Percentiles rank a stretch among this genome's conserved stretches.
phyloP scores from a whole-genome alignment of 2,329 filamentous ascomycete species.

The Aspergillus terreus region DNA sequence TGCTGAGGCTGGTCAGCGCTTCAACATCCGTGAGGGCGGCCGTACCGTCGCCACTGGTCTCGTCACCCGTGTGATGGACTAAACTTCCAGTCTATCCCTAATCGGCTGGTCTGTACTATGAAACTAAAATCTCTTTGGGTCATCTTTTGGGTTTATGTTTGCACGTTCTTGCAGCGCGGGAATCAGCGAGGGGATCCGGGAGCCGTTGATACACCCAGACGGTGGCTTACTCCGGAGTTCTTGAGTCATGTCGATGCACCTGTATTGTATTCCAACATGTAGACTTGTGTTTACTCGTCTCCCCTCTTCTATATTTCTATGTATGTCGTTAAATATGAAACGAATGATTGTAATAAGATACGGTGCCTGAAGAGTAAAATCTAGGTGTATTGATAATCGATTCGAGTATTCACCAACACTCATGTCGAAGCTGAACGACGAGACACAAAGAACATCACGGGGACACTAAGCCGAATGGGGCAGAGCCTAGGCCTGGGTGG shows the following conservation, averaged over 20 bases:
- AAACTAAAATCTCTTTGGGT: constrained; percentile 21
- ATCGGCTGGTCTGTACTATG: constrained; percentile 30
- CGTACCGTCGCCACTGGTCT: constrained; percentile 82
- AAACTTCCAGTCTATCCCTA: constrained; percentile 16
- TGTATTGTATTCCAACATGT: constrained; percentile 32
- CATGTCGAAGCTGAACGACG: too few species aligned
- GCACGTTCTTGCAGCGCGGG: constrained; percentile 32
- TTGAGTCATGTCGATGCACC: constrained; percentile 33
- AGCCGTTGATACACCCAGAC: constrained; percentile 14
- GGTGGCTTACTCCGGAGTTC: constrained; percentile 29
- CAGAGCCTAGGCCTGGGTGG: constrained; percentile 4
- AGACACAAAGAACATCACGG: neutral
- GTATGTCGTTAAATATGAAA: constrained; percentile 17
- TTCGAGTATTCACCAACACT: neutral
- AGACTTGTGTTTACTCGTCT: constrained; percentile 26
- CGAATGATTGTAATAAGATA: constrained; percentile 9
- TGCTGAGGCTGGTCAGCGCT: constrained; percentile 85
- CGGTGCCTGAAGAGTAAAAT: neutral
- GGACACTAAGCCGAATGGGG: constrained; percentile 5
- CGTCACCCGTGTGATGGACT: constrained; percentile 65
- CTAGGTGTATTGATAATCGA: neutral
- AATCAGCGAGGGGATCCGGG: constrained; percentile 31
- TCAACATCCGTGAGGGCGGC: constrained; percentile 98
- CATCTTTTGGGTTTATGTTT: constrained; percentile 23
- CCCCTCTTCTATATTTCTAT: constrained; percentile 20